A percentile compares a stretch with the other conserved stretches of the same genome.
These are phyloP conservation scores for Hippophae rhamnoides DNA, from an alignment of 306 rosid species.

Conservation along the genomic window DNA sequence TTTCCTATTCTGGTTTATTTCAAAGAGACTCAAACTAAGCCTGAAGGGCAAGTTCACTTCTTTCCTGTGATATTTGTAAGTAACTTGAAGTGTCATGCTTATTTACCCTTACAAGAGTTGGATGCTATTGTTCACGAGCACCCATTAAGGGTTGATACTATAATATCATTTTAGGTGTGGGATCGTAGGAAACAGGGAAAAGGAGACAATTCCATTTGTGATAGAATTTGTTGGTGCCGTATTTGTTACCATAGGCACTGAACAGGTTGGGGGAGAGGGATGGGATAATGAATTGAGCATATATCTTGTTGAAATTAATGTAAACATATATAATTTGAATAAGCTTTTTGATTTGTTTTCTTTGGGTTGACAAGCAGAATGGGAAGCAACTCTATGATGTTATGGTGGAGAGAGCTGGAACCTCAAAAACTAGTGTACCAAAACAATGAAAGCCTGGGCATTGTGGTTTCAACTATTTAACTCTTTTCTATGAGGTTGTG, in stretches of 20 bases:
- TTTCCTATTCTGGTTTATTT: slow-evolving; percentile 87
- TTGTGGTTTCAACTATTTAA: slow-evolving; percentile 9
- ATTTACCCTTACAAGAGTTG: not conserved
- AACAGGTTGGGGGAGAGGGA: too few relatives aligned
- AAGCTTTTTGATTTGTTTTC: slow-evolving; percentile 9
- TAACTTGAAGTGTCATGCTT: not conserved
- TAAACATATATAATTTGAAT: not conserved
- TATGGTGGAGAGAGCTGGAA: slow-evolving; percentile 96
- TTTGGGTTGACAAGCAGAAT: slow-evolving; percentile 41
- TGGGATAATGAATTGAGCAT: too few relatives aligned
- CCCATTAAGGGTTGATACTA: too few relatives aligned
- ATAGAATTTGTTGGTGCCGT: too few relatives aligned
- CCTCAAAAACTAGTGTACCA: slow-evolving; percentile 74
- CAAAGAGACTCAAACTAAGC: slow-evolving; percentile 89
- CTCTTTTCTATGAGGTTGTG: too few relatives aligned
- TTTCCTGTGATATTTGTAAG: slow-evolving; percentile 93
- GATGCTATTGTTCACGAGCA: too few relatives aligned
- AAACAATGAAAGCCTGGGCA: slow-evolving; percentile 19
- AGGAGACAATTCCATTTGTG: too few relatives aligned
- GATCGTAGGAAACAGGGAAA: too few relatives aligned
- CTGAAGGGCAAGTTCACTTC: slow-evolving; percentile 92
- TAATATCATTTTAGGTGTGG: too few relatives aligned
- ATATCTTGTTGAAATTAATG: not conserved
- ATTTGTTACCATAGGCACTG: too few relatives aligned
- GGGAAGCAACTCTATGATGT: slow-evolving; percentile 85